These are phyloP conservation scores for Wickerhamiella bombiphila DNA, from an alignment of 805 yeast genomes.

Conservation along the genomic window DNA sequence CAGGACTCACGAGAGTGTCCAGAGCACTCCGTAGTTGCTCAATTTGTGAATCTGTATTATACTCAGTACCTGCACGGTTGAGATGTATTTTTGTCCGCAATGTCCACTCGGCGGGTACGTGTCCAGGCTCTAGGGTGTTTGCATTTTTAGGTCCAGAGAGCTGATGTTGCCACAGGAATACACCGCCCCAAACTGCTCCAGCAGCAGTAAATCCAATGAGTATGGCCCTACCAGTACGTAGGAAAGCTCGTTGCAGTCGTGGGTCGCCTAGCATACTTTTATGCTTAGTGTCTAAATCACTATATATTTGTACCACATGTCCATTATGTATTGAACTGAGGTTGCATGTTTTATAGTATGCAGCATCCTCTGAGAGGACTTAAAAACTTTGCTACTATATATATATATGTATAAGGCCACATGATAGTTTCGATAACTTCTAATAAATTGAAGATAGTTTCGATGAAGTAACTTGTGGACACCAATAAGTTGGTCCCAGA, in stretches of 20 bases:
- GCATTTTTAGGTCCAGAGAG: conserved; percentile 1
- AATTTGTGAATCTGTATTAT: conserved; percentile 6
- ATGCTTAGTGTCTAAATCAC: neutral
- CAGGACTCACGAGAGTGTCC: conserved; percentile 10
- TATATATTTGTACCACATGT: too few relatives aligned
- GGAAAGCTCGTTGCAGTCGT: conserved; percentile 3
- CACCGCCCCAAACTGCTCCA: conserved; percentile 9
- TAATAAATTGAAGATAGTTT: too few relatives aligned
- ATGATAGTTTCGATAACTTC: too few relatives aligned
- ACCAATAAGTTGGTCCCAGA: too few relatives aligned
- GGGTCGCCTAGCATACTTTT: neutral
- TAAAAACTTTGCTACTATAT: too few relatives aligned
- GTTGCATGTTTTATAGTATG: too few relatives aligned
- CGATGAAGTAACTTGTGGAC: too few relatives aligned
- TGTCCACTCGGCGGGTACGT: conserved; percentile 15
- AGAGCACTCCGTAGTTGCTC: conserved; percentile 16
- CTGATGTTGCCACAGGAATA: conserved; percentile 10
- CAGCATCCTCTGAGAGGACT: too few relatives aligned
- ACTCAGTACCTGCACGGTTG: conserved; percentile 8
- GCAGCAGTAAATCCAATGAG: conserved; percentile 15
- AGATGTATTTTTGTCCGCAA: conserved; percentile 12
- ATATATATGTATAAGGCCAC: too few relatives aligned
- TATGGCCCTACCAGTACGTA: conserved; percentile 10
- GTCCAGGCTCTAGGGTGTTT: conserved; percentile 3
- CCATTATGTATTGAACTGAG: too few relatives aligned